A percentile compares a stretch with the other conserved stretches of the same genome.
Evolutionary conservation across 768 basidiomycete species (phyloP).

Genomic region (Plicaturopsis crispa): DNA sequence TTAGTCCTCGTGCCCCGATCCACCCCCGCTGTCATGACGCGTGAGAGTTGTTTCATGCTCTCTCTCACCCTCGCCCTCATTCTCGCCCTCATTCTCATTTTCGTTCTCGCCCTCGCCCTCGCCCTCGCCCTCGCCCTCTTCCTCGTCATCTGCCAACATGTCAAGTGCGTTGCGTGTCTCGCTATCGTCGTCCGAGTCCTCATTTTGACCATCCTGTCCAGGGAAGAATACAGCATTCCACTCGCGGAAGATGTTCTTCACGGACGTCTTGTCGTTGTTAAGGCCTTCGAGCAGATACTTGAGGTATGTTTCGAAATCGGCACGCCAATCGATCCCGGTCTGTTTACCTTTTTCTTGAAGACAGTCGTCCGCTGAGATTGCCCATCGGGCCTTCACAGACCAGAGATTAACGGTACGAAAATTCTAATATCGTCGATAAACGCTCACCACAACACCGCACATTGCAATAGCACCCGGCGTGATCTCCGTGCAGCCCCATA

Average conservation of each 20-base stretch:
- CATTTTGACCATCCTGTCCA: background rate
- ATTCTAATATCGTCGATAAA: background rate
- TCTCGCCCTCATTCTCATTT: slow-evolving; percentile 6
- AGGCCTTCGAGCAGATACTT: slow-evolving; percentile 4
- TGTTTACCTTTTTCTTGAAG: background rate
- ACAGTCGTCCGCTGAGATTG: background rate
- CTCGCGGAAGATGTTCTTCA: slow-evolving; percentile 4
- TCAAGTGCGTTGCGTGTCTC: background rate
- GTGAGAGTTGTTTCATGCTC: too few relatives aligned
- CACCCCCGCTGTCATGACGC: too few relatives aligned
- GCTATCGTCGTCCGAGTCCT: too few relatives aligned
- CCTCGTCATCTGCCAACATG: background rate
- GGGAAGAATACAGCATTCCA: slow-evolving; percentile 6
- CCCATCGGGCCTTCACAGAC: background rate
- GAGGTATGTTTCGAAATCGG: slow-evolving; percentile 8
- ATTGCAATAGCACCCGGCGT: slow-evolving; percentile 8
- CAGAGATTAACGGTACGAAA: background rate
- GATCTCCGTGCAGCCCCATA: slow-evolving; percentile 4
- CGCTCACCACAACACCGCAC: background rate
- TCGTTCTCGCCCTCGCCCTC: slow-evolving; percentile 4
- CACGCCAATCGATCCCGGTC: slow-evolving; percentile 4
- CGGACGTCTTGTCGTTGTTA: background rate
- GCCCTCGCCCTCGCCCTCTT: background rate
- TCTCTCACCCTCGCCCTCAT: too few relatives aligned
- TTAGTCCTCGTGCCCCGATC: too few relatives aligned